phyloP scores from a whole-genome alignment of 108 stramenopile genomes.

The Skeletonema grethae region DNA sequence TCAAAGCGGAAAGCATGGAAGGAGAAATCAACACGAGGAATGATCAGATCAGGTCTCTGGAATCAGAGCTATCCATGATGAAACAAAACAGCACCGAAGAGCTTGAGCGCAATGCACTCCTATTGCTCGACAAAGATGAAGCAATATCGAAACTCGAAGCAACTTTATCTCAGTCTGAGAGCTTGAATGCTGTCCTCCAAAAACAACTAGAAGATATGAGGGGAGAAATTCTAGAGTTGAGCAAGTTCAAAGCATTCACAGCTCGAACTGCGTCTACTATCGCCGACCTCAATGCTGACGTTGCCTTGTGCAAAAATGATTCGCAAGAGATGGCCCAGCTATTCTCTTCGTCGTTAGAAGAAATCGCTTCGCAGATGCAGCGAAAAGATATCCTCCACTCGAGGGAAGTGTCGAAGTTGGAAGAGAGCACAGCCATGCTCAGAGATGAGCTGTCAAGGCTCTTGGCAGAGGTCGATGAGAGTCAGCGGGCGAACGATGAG shows the following conservation, averaged over 20 bases:
- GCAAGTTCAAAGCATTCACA: constrained; percentile 21
- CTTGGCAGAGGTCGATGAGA: neutral
- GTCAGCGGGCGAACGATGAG: neutral
- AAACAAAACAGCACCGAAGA: constrained; percentile 1
- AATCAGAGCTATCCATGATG: constrained; percentile 9
- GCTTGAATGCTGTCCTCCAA: neutral
- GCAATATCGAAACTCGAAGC: constrained; percentile 10
- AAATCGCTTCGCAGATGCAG: constrained; percentile 4
- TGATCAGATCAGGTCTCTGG: constrained; percentile 22
- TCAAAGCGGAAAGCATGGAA: constrained; percentile 2
- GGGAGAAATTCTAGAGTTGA: constrained; percentile 17
- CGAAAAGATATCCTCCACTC: constrained; percentile 6
- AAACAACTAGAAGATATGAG: constrained; percentile 1
- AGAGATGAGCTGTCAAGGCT: constrained; percentile 17
- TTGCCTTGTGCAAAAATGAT: constrained; percentile 5
- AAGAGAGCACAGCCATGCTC: constrained; percentile 5
- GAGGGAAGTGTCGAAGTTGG: constrained; percentile 10
- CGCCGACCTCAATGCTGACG: constrained; percentile 10
- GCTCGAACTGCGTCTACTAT: constrained; percentile 1
- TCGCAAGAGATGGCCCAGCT: constrained; percentile 9
- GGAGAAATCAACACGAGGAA: constrained; percentile 29
- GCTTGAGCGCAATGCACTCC: neutral
- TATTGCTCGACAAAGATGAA: constrained; percentile 13
- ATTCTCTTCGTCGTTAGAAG: neutral
- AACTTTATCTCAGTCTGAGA: constrained; percentile 2